A percentile compares a stretch with the other conserved stretches of the same genome.
Evolutionary conservation across 208 protist genomes (phyloP).

Genomic region (Trypanosoma scelopori): DNA sequence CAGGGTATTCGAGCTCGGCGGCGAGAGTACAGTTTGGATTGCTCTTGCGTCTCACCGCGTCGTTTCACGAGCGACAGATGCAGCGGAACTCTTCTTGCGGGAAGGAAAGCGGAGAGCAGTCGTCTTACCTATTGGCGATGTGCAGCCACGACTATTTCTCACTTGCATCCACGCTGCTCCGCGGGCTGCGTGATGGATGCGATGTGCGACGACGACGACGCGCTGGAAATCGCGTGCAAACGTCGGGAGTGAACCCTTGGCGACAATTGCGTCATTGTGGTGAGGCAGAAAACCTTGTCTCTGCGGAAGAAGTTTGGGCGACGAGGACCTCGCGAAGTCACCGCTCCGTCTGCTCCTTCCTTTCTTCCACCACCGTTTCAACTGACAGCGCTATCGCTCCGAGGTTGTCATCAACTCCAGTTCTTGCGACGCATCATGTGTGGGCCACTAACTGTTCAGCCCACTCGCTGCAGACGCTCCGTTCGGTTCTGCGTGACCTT

Average conservation of each 20-base stretch:
- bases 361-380: neutral
- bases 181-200: constrained; percentile 14
- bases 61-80: neutral
- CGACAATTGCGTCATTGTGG: constrained; percentile 10
- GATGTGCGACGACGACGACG: neutral
- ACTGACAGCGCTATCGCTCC: neutral
- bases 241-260: constrained; percentile 21
- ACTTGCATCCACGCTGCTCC: constrained; percentile 1
- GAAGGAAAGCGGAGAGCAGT: neutral
- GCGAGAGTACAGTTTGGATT: constrained; percentile 21
- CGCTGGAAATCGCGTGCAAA: neutral
- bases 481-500: constrained; percentile 17
- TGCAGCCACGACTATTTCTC: constrained; percentile 19
- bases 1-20: constrained; percentile 9
- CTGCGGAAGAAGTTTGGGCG: constrained; percentile 9
- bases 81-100: neutral
- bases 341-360: constrained; percentile 3
- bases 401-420: neutral
- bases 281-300: neutral
- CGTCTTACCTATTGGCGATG: neutral
- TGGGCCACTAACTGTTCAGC: neutral
- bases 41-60: constrained; percentile 14
- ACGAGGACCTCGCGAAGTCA: constrained; percentile 20
- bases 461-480: constrained; percentile 8
- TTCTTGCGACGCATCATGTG: neutral